Evolutionary conservation across 768 basidiomycete species (phyloP).

Genomic region (Phanerodontia chrysosporium): DNA sequence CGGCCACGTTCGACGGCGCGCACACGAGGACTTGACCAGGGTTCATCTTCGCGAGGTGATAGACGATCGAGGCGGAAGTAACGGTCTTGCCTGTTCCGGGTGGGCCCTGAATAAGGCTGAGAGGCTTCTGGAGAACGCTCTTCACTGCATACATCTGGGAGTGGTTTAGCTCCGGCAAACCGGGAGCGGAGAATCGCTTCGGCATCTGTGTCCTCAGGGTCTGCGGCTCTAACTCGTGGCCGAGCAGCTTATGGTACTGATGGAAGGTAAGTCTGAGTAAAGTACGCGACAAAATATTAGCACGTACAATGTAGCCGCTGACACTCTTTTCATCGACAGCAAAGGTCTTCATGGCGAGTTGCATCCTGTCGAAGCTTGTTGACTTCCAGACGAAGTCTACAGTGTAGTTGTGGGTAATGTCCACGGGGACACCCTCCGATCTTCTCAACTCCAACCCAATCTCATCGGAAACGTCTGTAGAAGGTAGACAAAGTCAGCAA

Average conservation of each 20-base stretch:
- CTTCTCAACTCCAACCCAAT: constrained; percentile 89
- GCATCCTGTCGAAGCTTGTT: constrained; percentile 99
- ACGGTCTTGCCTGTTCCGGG: constrained; percentile 99
- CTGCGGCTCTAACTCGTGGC: constrained; percentile 96
- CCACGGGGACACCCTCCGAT: constrained; percentile 89
- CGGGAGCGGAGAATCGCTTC: constrained; percentile 94
- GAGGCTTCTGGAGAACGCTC: constrained; percentile 95
- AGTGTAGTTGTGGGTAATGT: constrained; percentile 90
- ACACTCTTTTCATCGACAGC: constrained; percentile 99
- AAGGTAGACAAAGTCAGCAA: constrained; percentile 8
- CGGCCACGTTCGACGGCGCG: constrained; percentile 98
- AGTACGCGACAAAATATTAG: constrained; percentile 1
- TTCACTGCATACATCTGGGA: constrained; percentile 99
- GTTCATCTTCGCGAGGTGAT: constrained; percentile 99
- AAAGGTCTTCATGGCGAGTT: constrained; percentile 99
- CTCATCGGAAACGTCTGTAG: constrained; percentile 91
- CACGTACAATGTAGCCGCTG: constrained; percentile 77
- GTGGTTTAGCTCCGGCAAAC: constrained; percentile 96
- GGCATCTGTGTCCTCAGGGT: constrained; percentile 90
- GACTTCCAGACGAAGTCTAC: constrained; percentile 99
- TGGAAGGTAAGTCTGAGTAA: neutral
- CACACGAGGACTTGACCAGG: constrained; percentile 98
- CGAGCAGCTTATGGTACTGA: constrained; percentile 97
- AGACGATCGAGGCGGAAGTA: constrained; percentile 97
- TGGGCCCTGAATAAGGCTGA: constrained; percentile 96